Evolutionary conservation across 768 basidiomycete species (phyloP), one percentile per base, ranked within the genome.

Genomic region (Sporobolomyces roseus): DNA sequence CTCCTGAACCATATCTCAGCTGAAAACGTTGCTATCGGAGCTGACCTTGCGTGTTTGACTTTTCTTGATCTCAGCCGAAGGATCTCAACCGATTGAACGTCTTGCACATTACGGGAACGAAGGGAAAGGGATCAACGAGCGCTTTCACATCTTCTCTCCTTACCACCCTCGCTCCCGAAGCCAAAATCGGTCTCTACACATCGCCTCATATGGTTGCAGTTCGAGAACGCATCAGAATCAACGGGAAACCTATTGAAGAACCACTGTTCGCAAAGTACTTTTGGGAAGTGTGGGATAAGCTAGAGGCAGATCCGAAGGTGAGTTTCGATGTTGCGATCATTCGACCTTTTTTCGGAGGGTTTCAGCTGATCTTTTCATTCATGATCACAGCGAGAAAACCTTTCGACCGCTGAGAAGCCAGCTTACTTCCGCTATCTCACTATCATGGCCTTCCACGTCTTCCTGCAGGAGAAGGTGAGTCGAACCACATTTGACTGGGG

Each of bases 201-300:
- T 97, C 94, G 4, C 96, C 96, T 0, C 96, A 99, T 78, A 84
- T 99, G 46, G 88, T 96, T 50, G 91, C 92, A 25, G 96, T 97
- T 29, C 85, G 96, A 30, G 96, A 99, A 80, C 84, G 96, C 45
- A 94, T 99, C 75, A 85, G 96, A 52, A 86, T 99, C 75, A 91
- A 96, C 77, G 93, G 94, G 5, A 81, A 81, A 23, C 94, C 96
- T 0, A 80, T 99, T 65, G 88, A 90, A 1, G 94, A 98, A 77
- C 86, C 88, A 21, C 79, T 86, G 38, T 99, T 99, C 78, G 83
- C 92, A 17, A 87, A 84, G 76, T 96, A 88, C 78, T 98, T 98
- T 80, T 99, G 92, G 75, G 88, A 97, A 74, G 88, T 98, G 1
- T 99, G 94, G 94, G 89, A 97, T 75, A 84, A 82, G 66, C 81